Percentiles rank a stretch among this genome's conserved stretches.
Evolutionary conservation across 768 basidiomycete genomes (phyloP).

Genomic region (Postia placenta): DNA sequence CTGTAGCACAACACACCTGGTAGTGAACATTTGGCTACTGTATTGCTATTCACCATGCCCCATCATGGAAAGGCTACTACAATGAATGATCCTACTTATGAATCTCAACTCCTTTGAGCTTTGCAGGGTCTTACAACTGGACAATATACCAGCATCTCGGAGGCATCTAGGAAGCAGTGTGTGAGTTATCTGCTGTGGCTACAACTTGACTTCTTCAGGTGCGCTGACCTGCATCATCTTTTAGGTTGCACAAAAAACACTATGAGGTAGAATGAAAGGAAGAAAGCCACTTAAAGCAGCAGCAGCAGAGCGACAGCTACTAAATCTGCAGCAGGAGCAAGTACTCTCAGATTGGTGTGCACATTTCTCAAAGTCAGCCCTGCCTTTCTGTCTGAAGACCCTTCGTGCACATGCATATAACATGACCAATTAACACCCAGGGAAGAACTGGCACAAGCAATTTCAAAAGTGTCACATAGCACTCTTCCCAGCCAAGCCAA

Average conservation of each 20-base stretch:
- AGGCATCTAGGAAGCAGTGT: background rate
- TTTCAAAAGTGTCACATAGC: conserved; percentile 19
- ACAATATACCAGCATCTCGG: background rate
- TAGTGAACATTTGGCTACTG: too few species aligned
- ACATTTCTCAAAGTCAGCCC: conserved; percentile 6
- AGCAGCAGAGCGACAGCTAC: too few species aligned
- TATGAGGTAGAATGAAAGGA: background rate
- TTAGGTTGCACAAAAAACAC: background rate
- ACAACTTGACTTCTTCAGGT: background rate
- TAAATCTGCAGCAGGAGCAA: conserved; percentile 12
- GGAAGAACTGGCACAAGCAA: conserved; percentile 11
- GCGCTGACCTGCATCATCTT: background rate
- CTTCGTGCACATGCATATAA: conserved; percentile 7
- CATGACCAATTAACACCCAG: background rate
- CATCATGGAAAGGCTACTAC: background rate
- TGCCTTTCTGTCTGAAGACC: conserved; percentile 11
- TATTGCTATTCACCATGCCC: background rate
- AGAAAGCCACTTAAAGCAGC: conserved; percentile 5
- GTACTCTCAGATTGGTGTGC: conserved; percentile 17
- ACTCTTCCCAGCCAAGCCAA: conserved; percentile 19
- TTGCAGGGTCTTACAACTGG: background rate
- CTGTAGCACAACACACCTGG: too few species aligned
- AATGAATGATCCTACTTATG: background rate
- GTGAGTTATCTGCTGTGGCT: background rate
- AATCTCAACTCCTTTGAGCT: background rate